These are phyloP conservation scores for Talaromyces sp. DNA, from an alignment of 2,329 filamentous ascomycete genomes.

Conservation along the genomic window DNA sequence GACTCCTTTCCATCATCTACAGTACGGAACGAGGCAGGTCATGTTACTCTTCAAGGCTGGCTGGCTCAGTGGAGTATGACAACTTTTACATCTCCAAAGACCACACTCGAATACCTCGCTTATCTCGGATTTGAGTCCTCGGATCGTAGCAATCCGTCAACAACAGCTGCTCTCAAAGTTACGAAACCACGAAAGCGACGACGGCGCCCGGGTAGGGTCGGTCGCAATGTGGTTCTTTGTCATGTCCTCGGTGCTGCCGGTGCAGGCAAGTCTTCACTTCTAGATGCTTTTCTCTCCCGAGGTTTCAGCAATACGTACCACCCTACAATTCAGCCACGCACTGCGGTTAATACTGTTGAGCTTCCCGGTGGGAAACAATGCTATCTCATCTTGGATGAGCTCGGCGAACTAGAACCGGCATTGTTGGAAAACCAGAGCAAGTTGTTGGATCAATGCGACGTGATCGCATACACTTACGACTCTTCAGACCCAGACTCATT, in stretches of 20 bases:
- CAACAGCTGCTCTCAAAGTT: slow-evolving; percentile 81
- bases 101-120: slow-evolving; percentile 90
- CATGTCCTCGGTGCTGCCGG: slow-evolving; percentile 83
- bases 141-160: slow-evolving; percentile 67
- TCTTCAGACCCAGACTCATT: slow-evolving; percentile 96
- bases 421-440: slow-evolving; percentile 89
- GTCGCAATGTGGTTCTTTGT: slow-evolving; percentile 90
- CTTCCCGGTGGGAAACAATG: slow-evolving; percentile 94
- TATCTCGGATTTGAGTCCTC: slow-evolving; percentile 90
- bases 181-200: slow-evolving; percentile 88
- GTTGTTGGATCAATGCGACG: slow-evolving; percentile 79
- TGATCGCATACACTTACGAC: slow-evolving; percentile 94
- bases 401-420: slow-evolving; percentile 91
- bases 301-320: slow-evolving; percentile 81
- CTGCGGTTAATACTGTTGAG: slow-evolving; percentile 94
- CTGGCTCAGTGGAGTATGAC: slow-evolving; percentile 99
- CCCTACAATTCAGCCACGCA: slow-evolving; percentile 90
- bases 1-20: slow-evolving; percentile 89
- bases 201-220: slow-evolving; percentile 76
- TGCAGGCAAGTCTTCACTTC: slow-evolving; percentile 84
- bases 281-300: slow-evolving; percentile 86
- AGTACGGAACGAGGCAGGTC: slow-evolving; percentile 88
- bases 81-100: slow-evolving; percentile 92
- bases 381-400: slow-evolving; percentile 91
- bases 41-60: slow-evolving; percentile 97